Base-by-base conservation (phyloP, 768 basidiomycete genomes). In the Mycena olivaceomarginata region DNA sequence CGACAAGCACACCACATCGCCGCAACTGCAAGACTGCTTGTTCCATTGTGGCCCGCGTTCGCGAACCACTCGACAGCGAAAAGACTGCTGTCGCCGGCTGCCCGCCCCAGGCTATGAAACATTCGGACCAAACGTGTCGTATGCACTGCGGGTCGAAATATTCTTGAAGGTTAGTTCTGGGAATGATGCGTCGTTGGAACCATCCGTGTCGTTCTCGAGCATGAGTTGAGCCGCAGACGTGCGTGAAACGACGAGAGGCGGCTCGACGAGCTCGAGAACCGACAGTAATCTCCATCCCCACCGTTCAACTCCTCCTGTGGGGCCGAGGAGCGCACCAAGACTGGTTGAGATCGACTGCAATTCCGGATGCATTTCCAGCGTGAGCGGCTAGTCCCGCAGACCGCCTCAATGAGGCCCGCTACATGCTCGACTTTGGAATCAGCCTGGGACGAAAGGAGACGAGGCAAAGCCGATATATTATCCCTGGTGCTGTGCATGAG, bases 241-340 rank as follows among this genome's bases (percentile, higher is more conserved):
- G 70, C 87, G 85, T 16, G 91, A 88, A 13, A 91, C 82, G 8
- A 87, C 84, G 66, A 92, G 83, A 10, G 87, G 84, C n/a, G 90
- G 94, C 77, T 88, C 87, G 4, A 84, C 86, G 72, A 99, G 92
- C 79, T 97, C 94, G 51, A 99, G 86, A n/a, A 94, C 95, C 0
- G 92, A 91, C 40, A 99, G 89, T 5, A 99, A 82, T 64, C 92
- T 91, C 94, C 95, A 97, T 5, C 97, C 96, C 98, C 97, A 99
- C 83, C 93, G 93, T 80, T 98, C 97, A 20, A 98, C 92, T 0
- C 95, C 94, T 8, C 97, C 96, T 0, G 87, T 90, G 1, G 97
- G 94, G 5, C 97, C 97, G 1, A 98, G 89, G 7, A 97, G 88
- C 70, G 90, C 91, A 10, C 89, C 91, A 4, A 96, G 86, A 15